Conservation (phyloP, 768 basidiomycete species). For the Tulasnella sp. region DNA sequence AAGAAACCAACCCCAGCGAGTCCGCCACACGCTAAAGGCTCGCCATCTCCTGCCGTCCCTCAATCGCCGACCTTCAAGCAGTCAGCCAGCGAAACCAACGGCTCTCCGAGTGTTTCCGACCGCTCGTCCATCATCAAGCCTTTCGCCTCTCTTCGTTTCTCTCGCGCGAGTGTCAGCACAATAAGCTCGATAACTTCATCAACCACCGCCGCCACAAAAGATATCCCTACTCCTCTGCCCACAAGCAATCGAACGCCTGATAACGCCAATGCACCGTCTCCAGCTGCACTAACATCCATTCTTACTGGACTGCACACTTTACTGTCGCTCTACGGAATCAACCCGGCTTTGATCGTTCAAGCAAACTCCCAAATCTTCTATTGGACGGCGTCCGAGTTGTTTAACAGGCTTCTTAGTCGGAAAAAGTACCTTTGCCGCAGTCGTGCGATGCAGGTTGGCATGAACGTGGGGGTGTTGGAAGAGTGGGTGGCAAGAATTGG, state of each 20-base stretch:
- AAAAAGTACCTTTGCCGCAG: conserved; percentile 93
- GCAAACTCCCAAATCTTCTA: conserved; percentile 98
- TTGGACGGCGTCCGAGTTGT: conserved; percentile 89
- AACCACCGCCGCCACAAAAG: background rate
- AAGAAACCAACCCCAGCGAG: conserved; percentile 5
- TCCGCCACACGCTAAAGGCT: background rate
- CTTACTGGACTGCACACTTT: conserved; percentile 80
- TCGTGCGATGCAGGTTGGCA: conserved; percentile 78
- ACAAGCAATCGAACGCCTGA: background rate
- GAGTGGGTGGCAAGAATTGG: conserved; percentile 84
- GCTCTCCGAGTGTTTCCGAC: conserved; percentile 5
- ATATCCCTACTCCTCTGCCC: background rate
- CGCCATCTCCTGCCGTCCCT: background rate
- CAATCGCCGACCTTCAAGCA: conserved; percentile 35
- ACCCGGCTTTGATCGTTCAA: conserved; percentile 80
- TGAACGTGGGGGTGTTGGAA: conserved; percentile 78
- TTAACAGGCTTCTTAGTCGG: conserved; percentile 78
- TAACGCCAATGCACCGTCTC: background rate
- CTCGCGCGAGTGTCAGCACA: background rate
- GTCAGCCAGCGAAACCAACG: conserved; percentile 28
- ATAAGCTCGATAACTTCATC: background rate
- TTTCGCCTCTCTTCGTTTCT: background rate
- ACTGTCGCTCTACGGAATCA: conserved; percentile 78
- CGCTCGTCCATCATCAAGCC: conserved; percentile 5
- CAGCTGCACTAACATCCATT: conserved; percentile 51